A percentile compares a stretch with the other conserved stretches of the same genome.
These are phyloP conservation scores for Exophiala oligosperma DNA, from an alignment of 2,329 filamentous ascomycete species.

Conservation along the genomic window DNA sequence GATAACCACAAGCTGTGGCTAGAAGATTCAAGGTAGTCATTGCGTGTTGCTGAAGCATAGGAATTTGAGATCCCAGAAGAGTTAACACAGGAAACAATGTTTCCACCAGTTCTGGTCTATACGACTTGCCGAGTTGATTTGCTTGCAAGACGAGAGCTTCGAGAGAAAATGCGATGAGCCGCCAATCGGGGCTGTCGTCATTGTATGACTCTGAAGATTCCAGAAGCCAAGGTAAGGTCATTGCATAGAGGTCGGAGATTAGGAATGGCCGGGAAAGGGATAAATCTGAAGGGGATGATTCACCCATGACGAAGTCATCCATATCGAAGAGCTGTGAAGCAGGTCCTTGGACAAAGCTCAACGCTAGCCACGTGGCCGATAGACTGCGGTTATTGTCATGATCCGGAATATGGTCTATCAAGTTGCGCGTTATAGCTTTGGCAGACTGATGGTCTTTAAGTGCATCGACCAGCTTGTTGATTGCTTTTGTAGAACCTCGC, in stretches of 20 bases:
- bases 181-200: conserved; percentile 60
- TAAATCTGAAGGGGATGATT: conserved; percentile 43
- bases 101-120: conserved; percentile 84
- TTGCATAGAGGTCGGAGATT: conserved; percentile 46
- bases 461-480: conserved; percentile 62
- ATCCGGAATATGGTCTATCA: conserved; percentile 64
- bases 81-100: conserved; percentile 88
- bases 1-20: conserved; percentile 73
- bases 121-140: conserved; percentile 63
- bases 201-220: conserved; percentile 36
- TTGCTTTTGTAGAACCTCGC: conserved; percentile 55
- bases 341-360: conserved; percentile 62
- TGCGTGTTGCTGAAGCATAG: conserved; percentile 73
- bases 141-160: conserved; percentile 80
- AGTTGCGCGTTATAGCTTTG: conserved; percentile 58
- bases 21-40: conserved; percentile 79
- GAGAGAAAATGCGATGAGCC: conserved; percentile 73
- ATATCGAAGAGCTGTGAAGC: conserved; percentile 52
- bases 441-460: conserved; percentile 48
- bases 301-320: conserved; percentile 64
- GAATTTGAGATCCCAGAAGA: conserved; percentile 72
- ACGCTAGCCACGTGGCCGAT: conserved; percentile 77
- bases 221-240: conserved; percentile 40
- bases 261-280: conserved; percentile 35
- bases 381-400: conserved; percentile 61